phyloP scores from a whole-genome alignment of 441 rosid species.

The Adansonia madagascariensis region DNA sequence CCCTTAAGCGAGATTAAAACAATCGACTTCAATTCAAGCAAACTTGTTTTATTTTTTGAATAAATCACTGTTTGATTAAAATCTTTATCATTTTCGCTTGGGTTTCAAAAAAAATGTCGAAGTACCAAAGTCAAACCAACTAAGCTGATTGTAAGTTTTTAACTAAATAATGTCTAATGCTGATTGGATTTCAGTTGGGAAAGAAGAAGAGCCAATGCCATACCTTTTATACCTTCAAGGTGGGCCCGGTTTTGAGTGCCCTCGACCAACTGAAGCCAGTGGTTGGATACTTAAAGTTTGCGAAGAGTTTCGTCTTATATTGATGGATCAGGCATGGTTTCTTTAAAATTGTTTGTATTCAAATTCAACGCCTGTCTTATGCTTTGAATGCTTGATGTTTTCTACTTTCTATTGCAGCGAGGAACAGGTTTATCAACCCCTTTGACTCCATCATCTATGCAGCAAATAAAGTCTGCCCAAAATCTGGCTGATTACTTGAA shows the following conservation, averaged over 20 bases:
- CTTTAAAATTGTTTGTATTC: conserved; percentile 21
- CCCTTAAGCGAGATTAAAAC: not conserved
- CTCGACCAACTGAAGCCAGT: conserved; percentile 75
- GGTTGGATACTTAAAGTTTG: conserved; percentile 88
- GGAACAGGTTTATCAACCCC: conserved; percentile 96
- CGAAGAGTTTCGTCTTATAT: conserved; percentile 80
- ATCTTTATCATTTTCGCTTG: not conserved
- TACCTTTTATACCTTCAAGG: conserved; percentile 82
- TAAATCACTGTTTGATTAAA: conserved; percentile 12
- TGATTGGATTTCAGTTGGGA: conserved; percentile 56
- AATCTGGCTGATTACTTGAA: conserved; percentile 66
- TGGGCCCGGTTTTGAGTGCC: conserved; percentile 92
- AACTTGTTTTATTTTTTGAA: not conserved
- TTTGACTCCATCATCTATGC: conserved; percentile 79
- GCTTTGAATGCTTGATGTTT: conserved; percentile 15
- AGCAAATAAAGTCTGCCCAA: conserved; percentile 64
- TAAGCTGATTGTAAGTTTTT: not conserved
- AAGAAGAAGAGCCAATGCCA: conserved; percentile 77
- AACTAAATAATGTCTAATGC: conserved; percentile 3
- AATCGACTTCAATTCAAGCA: not conserved
- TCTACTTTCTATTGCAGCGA: conserved; percentile 59
- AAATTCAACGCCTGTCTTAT: conserved; percentile 16
- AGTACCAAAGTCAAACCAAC: not conserved
- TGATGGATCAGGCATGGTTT: conserved; percentile 82
- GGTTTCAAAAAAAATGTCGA: not conserved